Percentiles rank a stretch among this genome's conserved stretches.
Conservation (phyloP, 164 flowering plant species). For the Magnolia officinalis region DNA sequence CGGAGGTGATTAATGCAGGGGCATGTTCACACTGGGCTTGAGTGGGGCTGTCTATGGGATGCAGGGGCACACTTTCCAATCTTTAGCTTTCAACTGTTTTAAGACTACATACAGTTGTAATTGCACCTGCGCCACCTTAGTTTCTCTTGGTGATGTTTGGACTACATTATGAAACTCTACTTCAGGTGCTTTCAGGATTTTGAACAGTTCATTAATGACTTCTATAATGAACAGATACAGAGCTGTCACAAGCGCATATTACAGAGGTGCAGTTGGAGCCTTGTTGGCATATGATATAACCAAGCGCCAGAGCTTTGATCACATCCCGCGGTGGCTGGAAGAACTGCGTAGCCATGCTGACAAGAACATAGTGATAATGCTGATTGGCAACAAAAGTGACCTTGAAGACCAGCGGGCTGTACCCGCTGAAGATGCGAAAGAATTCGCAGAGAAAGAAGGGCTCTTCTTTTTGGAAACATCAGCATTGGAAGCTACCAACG, state of each 20-base stretch:
- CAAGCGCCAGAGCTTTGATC: slow-evolving; percentile 73
- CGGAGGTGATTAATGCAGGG: no score
- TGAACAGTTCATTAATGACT: background rate
- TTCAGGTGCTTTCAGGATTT: no score
- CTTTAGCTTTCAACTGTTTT: no score
- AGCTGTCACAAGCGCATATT: slow-evolving; percentile 85
- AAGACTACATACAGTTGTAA: no score
- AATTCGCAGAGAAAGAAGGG: slow-evolving; percentile 77
- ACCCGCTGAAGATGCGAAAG: slow-evolving; percentile 76
- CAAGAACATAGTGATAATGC: slow-evolving; percentile 81
- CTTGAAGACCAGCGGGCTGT: slow-evolving; percentile 68
- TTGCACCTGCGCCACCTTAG: no score
- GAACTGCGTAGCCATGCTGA: slow-evolving; percentile 83
- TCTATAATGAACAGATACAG: slow-evolving; percentile 46
- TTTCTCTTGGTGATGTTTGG: no score
- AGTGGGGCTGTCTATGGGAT: no score
- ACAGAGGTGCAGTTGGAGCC: slow-evolving; percentile 86
- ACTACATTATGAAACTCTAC: no score
- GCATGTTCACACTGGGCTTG: no score
- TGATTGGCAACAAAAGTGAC: slow-evolving; percentile 72
- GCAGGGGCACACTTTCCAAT: no score
- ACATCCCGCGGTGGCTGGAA: slow-evolving; percentile 89
- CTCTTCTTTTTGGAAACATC: slow-evolving; percentile 83
- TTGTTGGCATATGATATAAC: slow-evolving; percentile 82
- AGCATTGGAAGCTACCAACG: slow-evolving; percentile 66